Base-by-base conservation (phyloP, 345 rosid genomes). In the Eucalyptus sp. region DNA sequence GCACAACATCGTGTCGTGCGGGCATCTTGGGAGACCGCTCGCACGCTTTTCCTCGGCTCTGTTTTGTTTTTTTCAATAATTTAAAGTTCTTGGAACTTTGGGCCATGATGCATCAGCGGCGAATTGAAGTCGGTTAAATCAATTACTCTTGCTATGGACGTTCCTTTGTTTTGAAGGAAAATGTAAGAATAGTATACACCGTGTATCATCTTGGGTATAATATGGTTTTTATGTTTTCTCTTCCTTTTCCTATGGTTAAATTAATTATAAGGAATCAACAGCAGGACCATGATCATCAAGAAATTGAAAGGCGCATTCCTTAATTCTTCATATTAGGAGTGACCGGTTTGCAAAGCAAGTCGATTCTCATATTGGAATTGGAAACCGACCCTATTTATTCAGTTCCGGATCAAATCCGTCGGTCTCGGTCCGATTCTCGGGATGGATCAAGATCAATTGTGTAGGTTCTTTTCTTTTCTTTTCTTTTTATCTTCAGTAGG, bases 341-440 rank as follows among this genome's bases (percentile, higher is more conserved):
- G 27, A 7, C 2, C 2, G 20, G 3, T 68, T 68, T 68, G 3
- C 43, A 68, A 8, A 10, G 4, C 5, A 4, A 31, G 44, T 5
- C 25, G 4, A 68, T 71, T 17, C 44, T 20, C 25, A 9, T 20
- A 4, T 41, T 6, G 5, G 8, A 76, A 33, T 5, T 6, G 11
- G 2, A 8, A 76, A 37, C 14, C 0, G 27, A 37, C 5, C 83
- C 14, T 20, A 2, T 20, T 76, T 6, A 76, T 3, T 24, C 1
- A 10, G 2, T 20, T 56, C 1, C 5, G 1, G 29, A 56, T 56
- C 1, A 6, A 11, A 66, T 31, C 2, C 1, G 1, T n/a, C 3
- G 3, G 12, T 66, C 79, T 15, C 0, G 2, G 7, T 71, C 0
- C 0, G 8, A 2, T 17, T 71, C 41, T 6, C 2, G 2, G 2